These are phyloP conservation scores for Eremothecium coryli DNA, from an alignment of 1,139 yeast genomes.

Conservation along the genomic window DNA sequence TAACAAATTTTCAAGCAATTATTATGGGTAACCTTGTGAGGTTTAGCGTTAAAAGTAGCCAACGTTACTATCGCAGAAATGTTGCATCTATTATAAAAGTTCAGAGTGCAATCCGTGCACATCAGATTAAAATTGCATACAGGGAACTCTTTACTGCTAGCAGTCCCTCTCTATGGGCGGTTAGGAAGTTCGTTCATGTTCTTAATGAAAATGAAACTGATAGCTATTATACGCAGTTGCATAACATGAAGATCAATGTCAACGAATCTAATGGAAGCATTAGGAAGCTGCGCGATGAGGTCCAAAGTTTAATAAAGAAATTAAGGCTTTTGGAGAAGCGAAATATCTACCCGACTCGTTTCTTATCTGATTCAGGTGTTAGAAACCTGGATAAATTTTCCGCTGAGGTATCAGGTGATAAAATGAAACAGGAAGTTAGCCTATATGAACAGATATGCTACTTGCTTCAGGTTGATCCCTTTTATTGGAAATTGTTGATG, in stretches of 20 bases:
- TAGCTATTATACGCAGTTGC: constrained; percentile 39
- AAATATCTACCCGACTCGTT: constrained; percentile 5
- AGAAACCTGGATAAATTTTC: constrained; percentile 6
- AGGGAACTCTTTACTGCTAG: constrained; percentile 55
- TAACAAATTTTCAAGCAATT: constrained; percentile 33
- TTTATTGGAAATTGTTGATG: constrained; percentile 56
- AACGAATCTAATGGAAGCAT: constrained; percentile 46
- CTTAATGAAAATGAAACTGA: constrained; percentile 56
- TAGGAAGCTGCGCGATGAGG: constrained; percentile 19
- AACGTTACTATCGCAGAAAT: constrained; percentile 47
- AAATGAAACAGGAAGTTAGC: constrained; percentile 12
- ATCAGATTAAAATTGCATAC: constrained; percentile 65
- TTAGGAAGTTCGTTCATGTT: constrained; percentile 67
- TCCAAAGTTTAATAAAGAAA: constrained; percentile 13
- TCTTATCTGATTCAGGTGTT: constrained; percentile 7
- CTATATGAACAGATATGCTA: constrained; percentile 71
- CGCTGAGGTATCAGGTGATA: constrained; percentile 3
- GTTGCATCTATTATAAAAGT: constrained; percentile 52
- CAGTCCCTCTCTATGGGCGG: constrained; percentile 71
- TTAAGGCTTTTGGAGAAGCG: constrained; percentile 14
- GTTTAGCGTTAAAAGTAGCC: constrained; percentile 31
- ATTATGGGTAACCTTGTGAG: constrained; percentile 32
- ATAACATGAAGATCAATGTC: constrained; percentile 68
- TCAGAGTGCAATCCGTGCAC: constrained; percentile 66
- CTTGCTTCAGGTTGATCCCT: constrained; percentile 75